Percentiles rank a stretch among this genome's conserved stretches.
phyloP scores from a whole-genome alignment of 2,329 filamentous ascomycete genomes.

The Metarhizium sp. region DNA sequence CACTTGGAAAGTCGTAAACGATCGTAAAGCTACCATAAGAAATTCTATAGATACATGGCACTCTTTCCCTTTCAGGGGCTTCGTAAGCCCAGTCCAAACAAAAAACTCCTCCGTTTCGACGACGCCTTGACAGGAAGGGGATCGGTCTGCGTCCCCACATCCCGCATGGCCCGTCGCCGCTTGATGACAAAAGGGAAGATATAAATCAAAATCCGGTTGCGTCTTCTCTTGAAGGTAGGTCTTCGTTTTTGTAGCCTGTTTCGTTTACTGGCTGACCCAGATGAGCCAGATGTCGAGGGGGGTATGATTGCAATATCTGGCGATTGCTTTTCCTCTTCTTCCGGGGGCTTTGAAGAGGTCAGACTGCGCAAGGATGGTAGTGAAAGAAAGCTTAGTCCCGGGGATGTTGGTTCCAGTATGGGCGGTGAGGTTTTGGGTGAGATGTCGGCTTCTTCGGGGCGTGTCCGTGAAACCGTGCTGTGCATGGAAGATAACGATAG shows the following conservation, averaged over 20 bases:
- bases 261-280: not conserved
- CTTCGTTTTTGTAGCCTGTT: not conserved
- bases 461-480: not conserved
- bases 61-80: not conserved
- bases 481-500: not conserved
- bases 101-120: not conserved
- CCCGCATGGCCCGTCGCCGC: slow-evolving; percentile 1
- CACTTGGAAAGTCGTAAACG: not conserved
- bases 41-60: not conserved
- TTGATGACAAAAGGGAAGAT: not conserved
- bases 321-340: not conserved
- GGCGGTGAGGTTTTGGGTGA: not conserved
- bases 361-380: not conserved
- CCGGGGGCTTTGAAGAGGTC: not conserved
- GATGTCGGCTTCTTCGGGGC: not conserved
- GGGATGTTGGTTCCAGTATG: not conserved
- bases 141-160: slow-evolving; percentile 1
- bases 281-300: not conserved
- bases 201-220: not conserved
- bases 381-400: slow-evolving; percentile 1
- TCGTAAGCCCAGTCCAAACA: not conserved
- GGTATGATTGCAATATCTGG: not conserved
- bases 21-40: not conserved
- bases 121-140: not conserved
- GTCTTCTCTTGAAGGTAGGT: not conserved